Evolutionary conservation across 129 eudicot genomes (phyloP), one percentile per base, ranked within the genome.

Genomic region (Solidago caesia): DNA sequence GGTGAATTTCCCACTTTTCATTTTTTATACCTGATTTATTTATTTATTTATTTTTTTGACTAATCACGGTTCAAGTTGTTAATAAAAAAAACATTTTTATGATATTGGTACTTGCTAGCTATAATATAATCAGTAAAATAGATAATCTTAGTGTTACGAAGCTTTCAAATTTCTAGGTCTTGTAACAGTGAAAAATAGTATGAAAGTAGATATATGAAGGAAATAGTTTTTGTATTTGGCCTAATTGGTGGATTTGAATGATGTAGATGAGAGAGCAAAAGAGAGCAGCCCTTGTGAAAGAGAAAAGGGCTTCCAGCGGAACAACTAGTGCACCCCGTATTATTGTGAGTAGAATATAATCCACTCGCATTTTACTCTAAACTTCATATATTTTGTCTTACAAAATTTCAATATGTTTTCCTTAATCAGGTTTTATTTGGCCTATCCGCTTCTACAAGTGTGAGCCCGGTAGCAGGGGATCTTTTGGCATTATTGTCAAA

Each of bases 261-360:
- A 69, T 82, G 75, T 76, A 95, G 99, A 47, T 91, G 72, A 86
- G 96, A 80, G 99, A 95, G 45, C 91, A 91, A 79, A 95, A 89
- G 77, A 78, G 91, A 48, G 90, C 88, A 3, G 90, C 88, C 6
- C 53, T 85, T 29, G 72, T 95, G 90, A 95, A 91, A 70, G 89
- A 89, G 73, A 95, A 89, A 75, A 85, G 99, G 77, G 89, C 96
- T 43, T 79, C 60, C 5, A 81, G 80, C 26, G 96, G 83, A 48
- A 72, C 96, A 44, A 70, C 86, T 5, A 87, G 97, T 56, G 89
- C 99, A 15, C 99, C 99, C 12, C 97, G 96, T 71, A 86, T 91
- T 70, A 89, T 95, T 79, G 99, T 95, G 86, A 84, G 96, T 83
- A 10, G 70, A 59, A 44, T 79, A 10, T 73, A 59, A 44, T 79